These are phyloP conservation scores for Jatropha curcas DNA, from an alignment of 345 rosid species.

Conservation along the genomic window DNA sequence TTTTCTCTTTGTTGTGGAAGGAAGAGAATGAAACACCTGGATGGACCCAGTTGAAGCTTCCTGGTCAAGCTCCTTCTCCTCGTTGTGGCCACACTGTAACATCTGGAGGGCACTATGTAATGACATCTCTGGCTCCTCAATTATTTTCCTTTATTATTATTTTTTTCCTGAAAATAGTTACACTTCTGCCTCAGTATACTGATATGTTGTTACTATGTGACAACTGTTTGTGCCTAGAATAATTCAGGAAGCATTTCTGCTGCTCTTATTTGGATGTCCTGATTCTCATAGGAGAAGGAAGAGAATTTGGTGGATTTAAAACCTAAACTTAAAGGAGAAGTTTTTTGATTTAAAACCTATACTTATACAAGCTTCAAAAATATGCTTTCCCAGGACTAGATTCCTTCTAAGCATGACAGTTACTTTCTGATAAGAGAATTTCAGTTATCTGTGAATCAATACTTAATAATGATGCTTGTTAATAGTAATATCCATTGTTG, in stretches of 20 bases:
- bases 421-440: neutral
- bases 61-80: constrained; percentile 94
- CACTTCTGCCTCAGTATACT: neutral
- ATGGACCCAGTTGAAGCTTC: constrained; percentile 99
- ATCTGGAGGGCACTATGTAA: constrained; percentile 93
- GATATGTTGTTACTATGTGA: neutral
- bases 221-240: neutral
- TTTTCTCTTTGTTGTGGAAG: constrained; percentile 69
- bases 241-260: neutral
- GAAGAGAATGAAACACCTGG: constrained; percentile 94
- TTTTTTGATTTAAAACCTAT: neutral
- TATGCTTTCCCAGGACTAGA: neutral
- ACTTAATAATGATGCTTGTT: neutral
- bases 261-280: neutral
- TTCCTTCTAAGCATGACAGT: neutral
- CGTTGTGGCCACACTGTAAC: constrained; percentile 93
- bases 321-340: neutral
- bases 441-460: neutral
- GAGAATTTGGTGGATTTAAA: too few species aligned
- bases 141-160: neutral
- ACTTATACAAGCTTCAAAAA: neutral
- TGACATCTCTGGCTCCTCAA: constrained; percentile 27
- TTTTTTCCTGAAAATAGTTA: neutral
- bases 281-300: neutral
- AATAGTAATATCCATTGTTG: neutral